phyloP scores from a whole-genome alignment of 83 land plant species.

The Diphasiastrum complanatum region DNA sequence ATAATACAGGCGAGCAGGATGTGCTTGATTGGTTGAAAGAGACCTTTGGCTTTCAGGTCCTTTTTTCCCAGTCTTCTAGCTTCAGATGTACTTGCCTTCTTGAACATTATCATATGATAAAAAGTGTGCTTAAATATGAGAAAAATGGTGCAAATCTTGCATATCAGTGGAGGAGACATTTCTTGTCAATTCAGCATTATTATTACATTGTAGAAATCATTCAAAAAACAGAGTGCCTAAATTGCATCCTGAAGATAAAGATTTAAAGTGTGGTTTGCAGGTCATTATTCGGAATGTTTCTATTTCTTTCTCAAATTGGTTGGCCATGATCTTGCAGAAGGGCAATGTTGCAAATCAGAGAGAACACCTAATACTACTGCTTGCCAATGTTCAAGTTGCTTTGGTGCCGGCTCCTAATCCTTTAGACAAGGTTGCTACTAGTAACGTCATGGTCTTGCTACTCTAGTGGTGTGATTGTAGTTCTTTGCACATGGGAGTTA shows the following conservation, averaged over 20 bases:
- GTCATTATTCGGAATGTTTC: too few relatives aligned
- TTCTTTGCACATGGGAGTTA: too few relatives aligned
- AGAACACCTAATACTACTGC: conserved; percentile 75
- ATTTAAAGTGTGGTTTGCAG: too few relatives aligned
- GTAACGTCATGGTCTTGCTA: neutral
- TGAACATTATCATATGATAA: neutral
- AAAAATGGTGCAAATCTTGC: neutral
- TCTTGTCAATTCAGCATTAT: conserved; percentile 1
- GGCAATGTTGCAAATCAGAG: conserved; percentile 81
- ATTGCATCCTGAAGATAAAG: too few relatives aligned
- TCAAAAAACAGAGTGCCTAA: too few relatives aligned
- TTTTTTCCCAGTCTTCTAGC: neutral
- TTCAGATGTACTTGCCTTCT: neutral
- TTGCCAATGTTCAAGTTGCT: conserved; percentile 66
- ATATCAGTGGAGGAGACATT: neutral
- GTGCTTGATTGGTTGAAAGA: conserved; percentile 62
- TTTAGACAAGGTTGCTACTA: conserved; percentile 1
- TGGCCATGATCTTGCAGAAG: too few relatives aligned
- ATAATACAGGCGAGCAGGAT: conserved; percentile 22
- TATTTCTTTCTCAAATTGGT: too few relatives aligned
- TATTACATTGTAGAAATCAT: conserved; percentile 43
- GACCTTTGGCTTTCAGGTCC: conserved; percentile 71
- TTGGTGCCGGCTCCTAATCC: conserved; percentile 16
- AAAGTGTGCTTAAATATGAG: neutral
- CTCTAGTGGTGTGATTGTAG: conserved; percentile 24